These are phyloP conservation scores for Sporodiniella umbellata DNA, from an alignment of 371 early-diverging fungal species.

Conservation along the genomic window DNA sequence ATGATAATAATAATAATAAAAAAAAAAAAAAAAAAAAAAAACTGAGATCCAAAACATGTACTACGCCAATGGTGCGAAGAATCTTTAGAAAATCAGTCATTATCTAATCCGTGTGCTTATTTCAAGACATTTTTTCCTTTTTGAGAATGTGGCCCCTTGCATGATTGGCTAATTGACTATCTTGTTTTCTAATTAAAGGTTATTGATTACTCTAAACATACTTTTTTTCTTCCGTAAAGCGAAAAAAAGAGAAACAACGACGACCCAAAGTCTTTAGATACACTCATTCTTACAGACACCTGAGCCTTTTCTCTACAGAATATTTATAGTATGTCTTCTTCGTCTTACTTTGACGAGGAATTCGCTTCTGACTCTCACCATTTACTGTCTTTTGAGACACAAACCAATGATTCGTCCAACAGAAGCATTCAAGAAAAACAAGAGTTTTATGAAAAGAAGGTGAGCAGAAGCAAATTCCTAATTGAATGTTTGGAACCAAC, in stretches of 20 bases:
- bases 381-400: not conserved
- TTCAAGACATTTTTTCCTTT: no score
- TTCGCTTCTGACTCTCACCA: constrained; percentile 1
- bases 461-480: not conserved
- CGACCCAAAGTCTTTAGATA: no score
- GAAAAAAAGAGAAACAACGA: not conserved
- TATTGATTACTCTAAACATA: constrained; percentile 16
- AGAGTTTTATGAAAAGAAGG: constrained; percentile 2
- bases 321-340: constrained; percentile 5
- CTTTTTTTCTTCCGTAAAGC: constrained; percentile 3
- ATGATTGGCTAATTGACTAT: no score
- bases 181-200: not conserved
- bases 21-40: no score
- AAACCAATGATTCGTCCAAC: not conserved
- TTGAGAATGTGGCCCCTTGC: no score
- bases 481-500: not conserved
- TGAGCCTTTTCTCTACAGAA: no score
- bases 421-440: no score
- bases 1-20: not conserved
- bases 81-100: no score
- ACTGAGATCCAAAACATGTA: no score
- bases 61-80: no score
- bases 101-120: no score
- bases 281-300: no score
- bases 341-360: constrained; percentile 12